Percentiles rank a stretch among this genome's conserved stretches.
These are phyloP conservation scores for Hemisphaericaspora xylofermentans DNA, from an alignment of 1,139 yeast genomes.

Conservation along the genomic window DNA sequence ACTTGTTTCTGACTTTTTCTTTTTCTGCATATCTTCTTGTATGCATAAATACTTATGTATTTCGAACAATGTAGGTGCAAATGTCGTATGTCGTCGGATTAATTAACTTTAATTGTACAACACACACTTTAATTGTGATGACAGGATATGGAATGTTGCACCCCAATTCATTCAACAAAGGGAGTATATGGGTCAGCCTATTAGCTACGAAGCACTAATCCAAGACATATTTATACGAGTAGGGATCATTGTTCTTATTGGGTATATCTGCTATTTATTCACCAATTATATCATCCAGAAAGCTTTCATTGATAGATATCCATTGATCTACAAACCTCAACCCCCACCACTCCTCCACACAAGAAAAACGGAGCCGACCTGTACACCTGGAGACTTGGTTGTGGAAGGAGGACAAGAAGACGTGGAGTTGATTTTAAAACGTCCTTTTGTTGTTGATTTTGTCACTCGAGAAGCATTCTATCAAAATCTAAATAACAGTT, in stretches of 20 bases:
- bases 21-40: no score
- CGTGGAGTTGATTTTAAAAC: neutral
- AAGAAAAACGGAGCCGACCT: neutral
- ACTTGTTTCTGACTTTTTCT: no score
- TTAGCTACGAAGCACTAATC: neutral
- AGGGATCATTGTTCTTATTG: neutral
- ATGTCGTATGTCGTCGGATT: no score
- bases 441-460: slow-evolving; percentile 1
- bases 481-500: slow-evolving; percentile 39
- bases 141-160: no score
- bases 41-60: no score
- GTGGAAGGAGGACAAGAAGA: neutral
- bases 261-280: neutral
- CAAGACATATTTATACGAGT: neutral
- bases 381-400: no score
- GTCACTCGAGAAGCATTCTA: slow-evolving; percentile 22
- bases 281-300: slow-evolving; percentile 1
- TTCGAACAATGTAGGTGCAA: no score
- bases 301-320: slow-evolving; percentile 8
- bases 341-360: neutral
- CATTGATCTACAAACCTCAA: slow-evolving; percentile 6
- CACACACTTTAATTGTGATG: neutral
- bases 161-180: neutral
- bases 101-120: no score
- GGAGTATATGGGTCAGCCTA: neutral